phyloP scores from a whole-genome alignment of 2,329 filamentous ascomycete genomes.

The Arthroderma uncinatum region DNA sequence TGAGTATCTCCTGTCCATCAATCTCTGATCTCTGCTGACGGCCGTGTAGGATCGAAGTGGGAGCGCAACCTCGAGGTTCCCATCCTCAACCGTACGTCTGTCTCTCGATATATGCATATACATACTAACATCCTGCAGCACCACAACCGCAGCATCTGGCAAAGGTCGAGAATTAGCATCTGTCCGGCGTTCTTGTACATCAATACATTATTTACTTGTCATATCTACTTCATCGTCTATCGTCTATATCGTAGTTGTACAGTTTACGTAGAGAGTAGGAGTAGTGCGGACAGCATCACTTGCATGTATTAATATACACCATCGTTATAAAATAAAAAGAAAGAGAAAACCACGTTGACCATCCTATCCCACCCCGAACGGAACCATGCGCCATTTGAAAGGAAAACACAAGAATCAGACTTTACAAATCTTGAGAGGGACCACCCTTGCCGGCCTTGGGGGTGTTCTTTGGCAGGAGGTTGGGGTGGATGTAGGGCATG shows the following conservation, averaged over 20 bases:
- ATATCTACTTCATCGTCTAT: background rate
- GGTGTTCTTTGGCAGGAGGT: conserved; percentile 99
- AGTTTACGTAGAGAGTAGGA: background rate
- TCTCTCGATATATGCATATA: background rate
- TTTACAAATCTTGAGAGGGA: conserved; percentile 62
- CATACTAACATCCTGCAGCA: conserved; percentile 12
- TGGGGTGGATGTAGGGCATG: conserved; percentile 93
- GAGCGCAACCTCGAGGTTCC: conserved; percentile 82
- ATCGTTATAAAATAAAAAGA: background rate
- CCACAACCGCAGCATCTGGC: conserved; percentile 19
- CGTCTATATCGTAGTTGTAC: too few species aligned
- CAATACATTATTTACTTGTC: background rate
- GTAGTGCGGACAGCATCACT: background rate
- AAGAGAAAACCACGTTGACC: background rate
- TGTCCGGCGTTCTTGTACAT: background rate
- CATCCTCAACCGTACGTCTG: conserved; percentile 61
- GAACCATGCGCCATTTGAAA: conserved; percentile 58
- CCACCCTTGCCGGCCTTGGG: conserved; percentile 84
- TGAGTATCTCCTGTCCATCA: conserved; percentile 33
- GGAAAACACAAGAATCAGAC: conserved; percentile 21
- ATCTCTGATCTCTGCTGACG: background rate
- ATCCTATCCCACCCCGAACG: conserved; percentile 47
- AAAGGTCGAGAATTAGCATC: background rate
- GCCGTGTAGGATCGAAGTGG: conserved; percentile 69
- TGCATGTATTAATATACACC: conserved; percentile 3